Conservation (phyloP, 2,329 filamentous ascomycete species). For the Xylaria sp. region DNA sequence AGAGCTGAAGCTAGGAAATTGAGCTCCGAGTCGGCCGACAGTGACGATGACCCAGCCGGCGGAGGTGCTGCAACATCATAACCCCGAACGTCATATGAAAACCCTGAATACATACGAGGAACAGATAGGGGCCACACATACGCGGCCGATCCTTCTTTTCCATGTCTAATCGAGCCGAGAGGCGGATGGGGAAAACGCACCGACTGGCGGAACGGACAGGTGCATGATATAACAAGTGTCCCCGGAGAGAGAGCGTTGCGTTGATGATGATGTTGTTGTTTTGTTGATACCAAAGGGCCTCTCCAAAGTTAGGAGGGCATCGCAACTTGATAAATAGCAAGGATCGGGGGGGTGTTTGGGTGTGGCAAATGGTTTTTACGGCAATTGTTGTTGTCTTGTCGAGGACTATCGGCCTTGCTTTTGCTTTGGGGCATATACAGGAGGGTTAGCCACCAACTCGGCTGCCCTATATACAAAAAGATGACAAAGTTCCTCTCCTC, state of each 20-base stretch:
- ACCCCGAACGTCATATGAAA: conserved; percentile 15
- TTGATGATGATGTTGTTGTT: conserved; percentile 6
- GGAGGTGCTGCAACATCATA: conserved; percentile 39
- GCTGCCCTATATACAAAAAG: neutral
- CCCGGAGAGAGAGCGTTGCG: too few species aligned
- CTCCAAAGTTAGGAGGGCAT: neutral
- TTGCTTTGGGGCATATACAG: neutral
- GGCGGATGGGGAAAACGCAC: neutral
- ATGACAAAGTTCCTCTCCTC: neutral
- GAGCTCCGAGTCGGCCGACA: conserved; percentile 40
- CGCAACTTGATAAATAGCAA: neutral
- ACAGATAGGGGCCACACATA: conserved; percentile 11
- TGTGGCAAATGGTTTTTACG: neutral
- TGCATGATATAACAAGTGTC: conserved; percentile 10
- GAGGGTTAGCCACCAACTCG: too few species aligned
- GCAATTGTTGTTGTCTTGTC: neutral
- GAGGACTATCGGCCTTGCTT: too few species aligned
- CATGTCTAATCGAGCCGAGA: neutral
- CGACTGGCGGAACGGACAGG: conserved; percentile 2
- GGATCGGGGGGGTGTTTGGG: neutral
- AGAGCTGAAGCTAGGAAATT: conserved; percentile 33
- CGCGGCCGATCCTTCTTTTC: conserved; percentile 2
- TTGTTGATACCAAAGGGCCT: neutral
- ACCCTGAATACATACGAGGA: conserved; percentile 15
- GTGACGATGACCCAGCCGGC: conserved; percentile 39